phyloP scores from a whole-genome alignment of 495 filamentous ascomycete genomes.

The Penicillium chermesinum region DNA sequence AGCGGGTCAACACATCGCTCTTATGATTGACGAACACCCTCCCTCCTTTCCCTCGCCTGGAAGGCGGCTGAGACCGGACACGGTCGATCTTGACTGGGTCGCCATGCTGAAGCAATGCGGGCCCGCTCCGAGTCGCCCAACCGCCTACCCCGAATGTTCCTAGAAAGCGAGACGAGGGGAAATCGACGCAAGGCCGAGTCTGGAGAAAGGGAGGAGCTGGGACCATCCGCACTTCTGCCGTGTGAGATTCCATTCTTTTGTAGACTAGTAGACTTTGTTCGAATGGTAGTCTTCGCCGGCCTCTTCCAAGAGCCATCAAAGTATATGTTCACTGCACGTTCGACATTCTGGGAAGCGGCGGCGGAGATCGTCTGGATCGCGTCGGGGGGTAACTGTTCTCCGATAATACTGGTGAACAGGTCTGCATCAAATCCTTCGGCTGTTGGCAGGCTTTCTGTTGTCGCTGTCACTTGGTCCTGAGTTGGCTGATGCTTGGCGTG shows the following conservation, averaged over 20 bases:
- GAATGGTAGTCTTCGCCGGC: slow-evolving; percentile 9
- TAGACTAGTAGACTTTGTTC: slow-evolving; percentile 5
- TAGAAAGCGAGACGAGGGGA: slow-evolving; percentile 69
- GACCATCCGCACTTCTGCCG: background rate
- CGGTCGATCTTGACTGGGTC: slow-evolving; percentile 82
- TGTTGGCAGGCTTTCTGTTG: background rate
- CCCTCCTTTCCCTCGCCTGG: slow-evolving; percentile 47
- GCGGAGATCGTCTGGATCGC: slow-evolving; percentile 48
- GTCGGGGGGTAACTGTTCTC: slow-evolving; percentile 53
- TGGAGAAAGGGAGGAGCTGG: background rate
- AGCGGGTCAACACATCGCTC: slow-evolving; percentile 87
- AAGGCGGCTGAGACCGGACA: slow-evolving; percentile 60
- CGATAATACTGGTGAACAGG: slow-evolving; percentile 66
- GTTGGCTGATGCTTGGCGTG: background rate
- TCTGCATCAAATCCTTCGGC: slow-evolving; percentile 57
- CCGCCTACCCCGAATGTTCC: slow-evolving; percentile 88
- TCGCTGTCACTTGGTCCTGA: background rate
- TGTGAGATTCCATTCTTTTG: slow-evolving; percentile 1
- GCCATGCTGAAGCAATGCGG: slow-evolving; percentile 64
- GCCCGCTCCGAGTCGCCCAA: slow-evolving; percentile 88
- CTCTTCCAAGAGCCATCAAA: slow-evolving; percentile 90
- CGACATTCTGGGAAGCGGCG: slow-evolving; percentile 58
- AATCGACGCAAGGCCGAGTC: slow-evolving; percentile 31
- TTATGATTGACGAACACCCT: slow-evolving; percentile 50
- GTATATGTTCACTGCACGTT: slow-evolving; percentile 76